These are phyloP conservation scores for Syzygium aqueum DNA, from an alignment of 345 rosid species.

Conservation along the genomic window DNA sequence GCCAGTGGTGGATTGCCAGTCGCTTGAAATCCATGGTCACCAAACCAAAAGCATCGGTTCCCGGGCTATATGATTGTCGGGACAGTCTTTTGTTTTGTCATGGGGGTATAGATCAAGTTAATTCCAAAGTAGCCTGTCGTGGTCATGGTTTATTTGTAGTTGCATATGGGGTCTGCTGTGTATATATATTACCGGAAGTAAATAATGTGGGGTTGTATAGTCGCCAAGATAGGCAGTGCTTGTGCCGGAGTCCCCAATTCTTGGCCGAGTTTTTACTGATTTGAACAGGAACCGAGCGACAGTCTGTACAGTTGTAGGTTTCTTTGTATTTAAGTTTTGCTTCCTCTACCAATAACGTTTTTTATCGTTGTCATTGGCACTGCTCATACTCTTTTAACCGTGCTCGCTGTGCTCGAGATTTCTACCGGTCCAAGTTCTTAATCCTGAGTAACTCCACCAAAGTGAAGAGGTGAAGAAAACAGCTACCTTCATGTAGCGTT, in stretches of 20 bases:
- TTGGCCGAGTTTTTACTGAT: background rate
- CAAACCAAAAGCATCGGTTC: background rate
- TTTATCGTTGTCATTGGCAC: background rate
- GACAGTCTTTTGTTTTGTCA: background rate
- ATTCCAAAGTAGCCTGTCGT: background rate
- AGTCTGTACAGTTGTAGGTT: background rate
- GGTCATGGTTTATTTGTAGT: background rate
- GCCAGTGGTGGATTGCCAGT: background rate
- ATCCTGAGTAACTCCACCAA: background rate
- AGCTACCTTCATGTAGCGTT: background rate
- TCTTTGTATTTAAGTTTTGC: background rate
- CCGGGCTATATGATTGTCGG: background rate
- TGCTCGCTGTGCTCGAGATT: background rate
- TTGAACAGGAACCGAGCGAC: background rate
- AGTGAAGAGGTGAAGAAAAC: background rate
- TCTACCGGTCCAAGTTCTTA: background rate
- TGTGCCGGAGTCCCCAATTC: background rate
- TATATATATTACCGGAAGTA: background rate
- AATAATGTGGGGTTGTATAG: background rate
- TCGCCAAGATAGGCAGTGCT: background rate
- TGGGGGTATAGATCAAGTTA: background rate
- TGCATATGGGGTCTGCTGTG: background rate
- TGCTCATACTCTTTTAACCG: background rate
- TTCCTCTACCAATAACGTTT: background rate
- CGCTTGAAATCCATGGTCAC: background rate